Base-by-base conservation (phyloP, 495 filamentous ascomycete species). In the Penicillium cinerascens region DNA sequence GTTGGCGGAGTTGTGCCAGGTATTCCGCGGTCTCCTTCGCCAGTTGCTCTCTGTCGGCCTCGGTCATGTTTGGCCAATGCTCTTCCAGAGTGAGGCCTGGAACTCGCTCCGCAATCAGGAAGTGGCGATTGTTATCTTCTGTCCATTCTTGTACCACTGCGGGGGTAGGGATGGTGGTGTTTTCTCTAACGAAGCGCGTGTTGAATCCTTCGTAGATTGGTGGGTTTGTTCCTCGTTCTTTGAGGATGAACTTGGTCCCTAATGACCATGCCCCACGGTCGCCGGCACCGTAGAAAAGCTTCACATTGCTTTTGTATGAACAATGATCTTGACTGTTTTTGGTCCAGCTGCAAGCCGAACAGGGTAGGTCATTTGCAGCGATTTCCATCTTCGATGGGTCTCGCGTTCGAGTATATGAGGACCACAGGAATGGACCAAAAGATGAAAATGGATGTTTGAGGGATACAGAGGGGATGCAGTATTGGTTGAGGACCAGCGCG, bases 181-280 rank as follows among this genome's bases (percentile, higher is more conserved):
- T 16, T 26, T 63, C 45, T 48, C 51, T 29, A 16, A 66, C 27
- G 43, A 63, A 63, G 38, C 47, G 47, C 22, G 60, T 54, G 25
- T 63, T 66, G 18, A 47, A 36, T 17, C 42, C 56, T 41, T 66
- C 56, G 21, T 44, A 47, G 13, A n/a, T 54, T 16, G 52, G 40
- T 25, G 37, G 38, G 15, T 36, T 48, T 26, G 18, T 1, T 43
- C 44, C 38, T 44, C 52, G 52, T 9, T 54, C 44, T 54, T 54
- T 54, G 18, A 54, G 22, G 0, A 54, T 64, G 15, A 64, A 44
- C 8, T 64, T 58, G 36, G 65, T 65, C 18, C 68, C 67, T 42
- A 73, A 42, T 11, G 66, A 59, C 69, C 67, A 71, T 4, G 54
- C 58, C 2, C 64, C 65, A 27, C 69, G 59, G 23, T 67, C 57